Conservation (phyloP, 306 rosid species). For the Lithocarpus polystachyus region DNA sequence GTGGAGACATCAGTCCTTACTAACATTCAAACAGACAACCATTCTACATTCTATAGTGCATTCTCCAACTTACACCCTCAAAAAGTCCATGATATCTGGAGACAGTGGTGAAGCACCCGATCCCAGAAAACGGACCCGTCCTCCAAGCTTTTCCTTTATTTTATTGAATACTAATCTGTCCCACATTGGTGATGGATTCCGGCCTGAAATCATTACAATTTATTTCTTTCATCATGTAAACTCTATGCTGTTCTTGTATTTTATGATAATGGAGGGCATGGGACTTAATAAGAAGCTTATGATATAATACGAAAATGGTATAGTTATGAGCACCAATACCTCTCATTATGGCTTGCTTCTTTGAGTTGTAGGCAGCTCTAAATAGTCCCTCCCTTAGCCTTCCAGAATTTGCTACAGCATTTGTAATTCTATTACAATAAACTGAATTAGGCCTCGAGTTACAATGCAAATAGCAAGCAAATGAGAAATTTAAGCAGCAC, state of each 20-base stretch:
- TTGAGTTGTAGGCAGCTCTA: conserved; percentile 90
- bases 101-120: conserved; percentile 99
- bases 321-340: conserved; percentile 37
- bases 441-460: conserved; percentile 5
- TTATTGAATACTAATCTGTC: conserved; percentile 92
- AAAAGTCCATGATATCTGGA: conserved; percentile 88
- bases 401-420: conserved; percentile 90
- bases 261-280: neutral
- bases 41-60: conserved; percentile 2
- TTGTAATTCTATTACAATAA: conserved; percentile 47
- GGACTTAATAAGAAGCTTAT: neutral
- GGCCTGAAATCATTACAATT: conserved; percentile 45
- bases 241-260: neutral
- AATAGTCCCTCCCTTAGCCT: conserved; percentile 79
- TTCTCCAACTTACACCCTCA: conserved; percentile 70
- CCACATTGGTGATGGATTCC: conserved; percentile 91
- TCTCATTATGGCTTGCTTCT: conserved; percentile 74
- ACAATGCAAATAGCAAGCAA: neutral
- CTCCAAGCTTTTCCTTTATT: conserved; percentile 95
- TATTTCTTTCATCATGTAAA: neutral
- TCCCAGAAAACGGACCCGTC: conserved; percentile 79
- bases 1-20: neutral
- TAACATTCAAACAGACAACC: neutral
- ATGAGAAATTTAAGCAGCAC: conserved; percentile 20
- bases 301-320: neutral